Percentiles rank a stretch among this genome's conserved stretches.
These are phyloP conservation scores for Stereocaulon alpinum DNA, from an alignment of 495 filamentous ascomycete genomes.

Conservation along the genomic window DNA sequence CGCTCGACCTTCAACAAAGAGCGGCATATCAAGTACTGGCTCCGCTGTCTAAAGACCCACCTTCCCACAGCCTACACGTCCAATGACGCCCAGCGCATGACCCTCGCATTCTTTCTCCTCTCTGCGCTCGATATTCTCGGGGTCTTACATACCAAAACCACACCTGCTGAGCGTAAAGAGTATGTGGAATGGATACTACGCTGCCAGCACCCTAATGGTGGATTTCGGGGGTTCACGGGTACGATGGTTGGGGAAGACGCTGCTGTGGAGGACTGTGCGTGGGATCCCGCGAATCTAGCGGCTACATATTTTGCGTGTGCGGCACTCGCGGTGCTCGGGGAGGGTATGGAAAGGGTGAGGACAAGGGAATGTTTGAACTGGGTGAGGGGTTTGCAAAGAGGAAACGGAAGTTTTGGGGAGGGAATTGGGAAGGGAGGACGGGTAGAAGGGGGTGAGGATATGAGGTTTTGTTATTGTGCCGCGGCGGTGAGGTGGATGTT, in stretches of 20 bases:
- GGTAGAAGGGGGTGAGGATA: slow-evolving; percentile 70
- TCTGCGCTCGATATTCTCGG: slow-evolving; percentile 72
- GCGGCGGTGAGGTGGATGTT: slow-evolving; percentile 75
- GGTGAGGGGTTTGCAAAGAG: slow-evolving; percentile 66
- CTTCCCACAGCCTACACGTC: slow-evolving; percentile 73
- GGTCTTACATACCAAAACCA: slow-evolving; percentile 44
- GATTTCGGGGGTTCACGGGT: slow-evolving; percentile 72
- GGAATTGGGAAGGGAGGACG: slow-evolving; percentile 47
- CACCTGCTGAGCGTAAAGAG: slow-evolving; percentile 45
- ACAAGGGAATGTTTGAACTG: slow-evolving; percentile 57
- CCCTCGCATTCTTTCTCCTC: slow-evolving; percentile 78
- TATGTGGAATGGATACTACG: slow-evolving; percentile 63
- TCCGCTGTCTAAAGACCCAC: slow-evolving; percentile 71
- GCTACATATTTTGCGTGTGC: slow-evolving; percentile 82
- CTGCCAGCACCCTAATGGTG: slow-evolving; percentile 63
- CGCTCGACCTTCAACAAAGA: slow-evolving; percentile 48
- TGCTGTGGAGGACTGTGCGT: slow-evolving; percentile 35
- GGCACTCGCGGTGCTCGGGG: slow-evolving; percentile 61
- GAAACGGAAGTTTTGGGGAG: slow-evolving; percentile 88
- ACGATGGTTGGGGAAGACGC: slow-evolving; percentile 41
- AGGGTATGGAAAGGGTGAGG: slow-evolving; percentile 59
- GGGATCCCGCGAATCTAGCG: slow-evolving; percentile 75
- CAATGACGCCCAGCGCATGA: slow-evolving; percentile 83
- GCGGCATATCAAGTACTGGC: slow-evolving; percentile 84
- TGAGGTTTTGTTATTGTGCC: slow-evolving; percentile 77